Evolutionary conservation across 495 filamentous ascomycete genomes (phyloP).

Genomic region (Aspergillus hancockii): DNA sequence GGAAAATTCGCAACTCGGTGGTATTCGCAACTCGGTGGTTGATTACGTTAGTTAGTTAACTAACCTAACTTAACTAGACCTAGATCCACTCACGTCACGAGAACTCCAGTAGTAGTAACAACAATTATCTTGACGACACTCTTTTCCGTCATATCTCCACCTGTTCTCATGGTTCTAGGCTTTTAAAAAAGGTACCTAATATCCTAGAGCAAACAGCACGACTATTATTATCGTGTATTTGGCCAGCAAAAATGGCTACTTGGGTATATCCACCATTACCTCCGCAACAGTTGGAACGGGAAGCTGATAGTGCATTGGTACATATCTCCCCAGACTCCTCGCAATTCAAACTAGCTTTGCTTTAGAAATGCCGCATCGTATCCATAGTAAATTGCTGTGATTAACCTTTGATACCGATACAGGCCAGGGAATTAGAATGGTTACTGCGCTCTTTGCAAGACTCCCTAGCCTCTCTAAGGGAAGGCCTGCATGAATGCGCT

Average conservation of each 20-base stretch:
- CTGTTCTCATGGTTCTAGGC: no score
- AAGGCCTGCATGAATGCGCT: constrained; percentile 86
- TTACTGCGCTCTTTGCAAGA: constrained; percentile 77
- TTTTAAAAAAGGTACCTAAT: no score
- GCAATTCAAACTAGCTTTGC: background rate
- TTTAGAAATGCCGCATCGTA: background rate
- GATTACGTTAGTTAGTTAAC: no score
- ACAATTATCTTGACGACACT: no score
- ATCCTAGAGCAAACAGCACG: background rate
- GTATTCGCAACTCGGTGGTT: no score
- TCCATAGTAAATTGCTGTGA: background rate
- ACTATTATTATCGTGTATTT: background rate
- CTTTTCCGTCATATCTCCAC: no score
- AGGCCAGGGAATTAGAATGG: constrained; percentile 85
- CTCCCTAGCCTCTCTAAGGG: constrained; percentile 73
- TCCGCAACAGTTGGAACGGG: constrained; percentile 60
- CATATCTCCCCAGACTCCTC: constrained; percentile 18
- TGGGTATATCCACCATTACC: constrained; percentile 75
- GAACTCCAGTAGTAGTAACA: no score
- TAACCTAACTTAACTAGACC: no score
- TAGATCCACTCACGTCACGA: no score
- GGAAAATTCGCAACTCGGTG: no score
- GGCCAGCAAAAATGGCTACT: constrained; percentile 61
- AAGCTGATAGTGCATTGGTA: constrained; percentile 70
- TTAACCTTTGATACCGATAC: constrained; percentile 11